Percentiles rank a stretch among this genome's conserved stretches.
These are phyloP conservation scores for Cyclotella sp. DNA, from an alignment of 108 stramenopile genomes.

Conservation along the genomic window DNA sequence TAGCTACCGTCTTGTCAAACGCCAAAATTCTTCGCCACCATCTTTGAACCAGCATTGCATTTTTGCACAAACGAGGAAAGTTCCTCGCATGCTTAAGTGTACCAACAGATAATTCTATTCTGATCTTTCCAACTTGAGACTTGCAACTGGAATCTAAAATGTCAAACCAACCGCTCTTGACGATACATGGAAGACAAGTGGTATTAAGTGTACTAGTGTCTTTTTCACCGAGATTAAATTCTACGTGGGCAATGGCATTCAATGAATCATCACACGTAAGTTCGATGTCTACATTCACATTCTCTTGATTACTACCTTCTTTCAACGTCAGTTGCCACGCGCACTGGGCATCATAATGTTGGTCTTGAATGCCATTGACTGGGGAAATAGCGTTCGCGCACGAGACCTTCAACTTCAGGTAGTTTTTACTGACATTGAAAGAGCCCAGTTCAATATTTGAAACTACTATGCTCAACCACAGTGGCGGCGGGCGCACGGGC, in stretches of 20 bases:
- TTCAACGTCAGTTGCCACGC: constrained; percentile 7
- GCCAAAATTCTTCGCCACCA: constrained; percentile 25
- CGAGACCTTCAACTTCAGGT: neutral
- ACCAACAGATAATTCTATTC: constrained; percentile 26
- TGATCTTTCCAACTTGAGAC: constrained; percentile 36
- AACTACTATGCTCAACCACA: constrained; percentile 32
- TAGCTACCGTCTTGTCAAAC: no score
- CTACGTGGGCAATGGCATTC: neutral
- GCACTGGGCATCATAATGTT: constrained; percentile 8
- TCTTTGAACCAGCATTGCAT: constrained; percentile 14
- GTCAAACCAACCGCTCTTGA: constrained; percentile 29
- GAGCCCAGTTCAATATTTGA: constrained; percentile 8
- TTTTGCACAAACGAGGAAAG: neutral
- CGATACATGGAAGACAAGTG: constrained; percentile 15
- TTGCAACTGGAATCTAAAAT: constrained; percentile 19
- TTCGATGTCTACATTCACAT: neutral
- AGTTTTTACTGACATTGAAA: neutral
- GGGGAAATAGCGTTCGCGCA: neutral
- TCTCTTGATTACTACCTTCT: neutral
- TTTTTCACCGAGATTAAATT: neutral
- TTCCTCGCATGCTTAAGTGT: constrained; percentile 18
- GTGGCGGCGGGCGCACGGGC: constrained; percentile 24
- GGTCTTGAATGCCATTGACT: neutral
- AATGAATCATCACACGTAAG: neutral
- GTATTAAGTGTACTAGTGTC: neutral